Conservation (phyloP, 345 rosid genomes). For the Rhizophora apiculata region DNA sequence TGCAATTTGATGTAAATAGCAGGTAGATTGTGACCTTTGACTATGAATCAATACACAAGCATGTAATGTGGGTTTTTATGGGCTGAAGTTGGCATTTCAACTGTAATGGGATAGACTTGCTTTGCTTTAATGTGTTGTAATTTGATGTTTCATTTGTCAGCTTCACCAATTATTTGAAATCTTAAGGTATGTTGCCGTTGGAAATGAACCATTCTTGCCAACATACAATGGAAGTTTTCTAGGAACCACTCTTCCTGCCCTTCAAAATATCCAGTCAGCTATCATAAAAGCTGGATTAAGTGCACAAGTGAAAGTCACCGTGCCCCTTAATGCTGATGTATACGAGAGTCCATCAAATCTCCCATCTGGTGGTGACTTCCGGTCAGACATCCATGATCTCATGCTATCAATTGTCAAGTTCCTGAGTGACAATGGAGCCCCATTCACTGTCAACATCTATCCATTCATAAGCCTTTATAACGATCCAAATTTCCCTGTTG, state of each 20-base stretch:
- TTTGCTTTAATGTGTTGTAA: background rate
- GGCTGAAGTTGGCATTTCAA: too few species aligned
- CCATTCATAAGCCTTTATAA: slow-evolving; percentile 25
- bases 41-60: too few species aligned
- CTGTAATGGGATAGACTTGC: too few species aligned
- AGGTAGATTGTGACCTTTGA: too few species aligned
- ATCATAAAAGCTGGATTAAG: slow-evolving; percentile 20
- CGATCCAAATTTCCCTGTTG: slow-evolving; percentile 13
- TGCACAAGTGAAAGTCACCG: slow-evolving; percentile 21
- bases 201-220: slow-evolving; percentile 28
- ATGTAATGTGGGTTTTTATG: too few species aligned
- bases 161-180: background rate
- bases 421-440: slow-evolving; percentile 23
- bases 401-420: slow-evolving; percentile 26
- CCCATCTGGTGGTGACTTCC: slow-evolving; percentile 26
- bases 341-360: slow-evolving; percentile 14
- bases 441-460: slow-evolving; percentile 28
- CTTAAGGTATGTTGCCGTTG: slow-evolving; percentile 30
- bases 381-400: slow-evolving; percentile 17
- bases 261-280: slow-evolving; percentile 26
- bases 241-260: slow-evolving; percentile 22
- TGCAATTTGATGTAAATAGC: too few species aligned
- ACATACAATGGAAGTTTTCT: slow-evolving; percentile 19
- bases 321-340: slow-evolving; percentile 28
- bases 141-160: background rate